Evolutionary conservation across 495 filamentous ascomycete genomes (phyloP).

Genomic region (Penicillium simplicissimum): DNA sequence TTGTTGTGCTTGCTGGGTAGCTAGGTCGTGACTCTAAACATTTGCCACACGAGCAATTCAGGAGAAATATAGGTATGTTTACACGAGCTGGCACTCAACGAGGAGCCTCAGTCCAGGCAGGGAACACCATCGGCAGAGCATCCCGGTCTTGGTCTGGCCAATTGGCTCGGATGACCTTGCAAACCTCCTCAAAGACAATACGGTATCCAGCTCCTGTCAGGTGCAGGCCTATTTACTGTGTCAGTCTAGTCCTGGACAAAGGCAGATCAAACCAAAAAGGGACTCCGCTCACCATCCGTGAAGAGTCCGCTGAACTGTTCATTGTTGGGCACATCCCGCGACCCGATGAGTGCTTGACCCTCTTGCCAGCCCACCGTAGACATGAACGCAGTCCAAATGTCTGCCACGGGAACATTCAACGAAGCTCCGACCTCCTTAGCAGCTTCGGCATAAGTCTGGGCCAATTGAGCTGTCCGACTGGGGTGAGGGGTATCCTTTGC

Average conservation of each 20-base stretch:
- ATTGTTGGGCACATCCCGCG: conserved; percentile 49
- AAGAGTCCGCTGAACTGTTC: conserved; percentile 53
- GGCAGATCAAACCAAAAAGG: too few species aligned
- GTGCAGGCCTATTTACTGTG: conserved; percentile 55
- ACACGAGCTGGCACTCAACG: conserved; percentile 26
- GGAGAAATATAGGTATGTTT: background rate
- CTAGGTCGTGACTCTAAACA: background rate
- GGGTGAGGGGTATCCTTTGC: conserved; percentile 34
- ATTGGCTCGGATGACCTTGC: conserved; percentile 50
- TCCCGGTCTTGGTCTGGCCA: conserved; percentile 63
- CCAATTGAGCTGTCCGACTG: conserved; percentile 60
- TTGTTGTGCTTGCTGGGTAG: background rate
- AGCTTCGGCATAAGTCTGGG: conserved; percentile 71
- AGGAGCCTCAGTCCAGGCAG: conserved; percentile 52
- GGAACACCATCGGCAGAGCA: conserved; percentile 52
- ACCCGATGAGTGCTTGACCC: conserved; percentile 54
- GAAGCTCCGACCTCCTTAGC: conserved; percentile 64
- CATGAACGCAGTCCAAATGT: conserved; percentile 77
- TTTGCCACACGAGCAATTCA: background rate
- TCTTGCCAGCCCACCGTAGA: conserved; percentile 61
- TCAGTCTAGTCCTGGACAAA: conserved; percentile 12
- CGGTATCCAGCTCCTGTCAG: conserved; percentile 61
- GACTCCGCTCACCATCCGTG: conserved; percentile 54
- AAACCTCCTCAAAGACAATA: conserved; percentile 57
- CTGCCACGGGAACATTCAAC: conserved; percentile 64